Percentiles rank a stretch among this genome's conserved stretches.
Evolutionary conservation across 2,329 filamentous ascomycete species (phyloP).

Genomic region (Colletotrichum echinochloae): DNA sequence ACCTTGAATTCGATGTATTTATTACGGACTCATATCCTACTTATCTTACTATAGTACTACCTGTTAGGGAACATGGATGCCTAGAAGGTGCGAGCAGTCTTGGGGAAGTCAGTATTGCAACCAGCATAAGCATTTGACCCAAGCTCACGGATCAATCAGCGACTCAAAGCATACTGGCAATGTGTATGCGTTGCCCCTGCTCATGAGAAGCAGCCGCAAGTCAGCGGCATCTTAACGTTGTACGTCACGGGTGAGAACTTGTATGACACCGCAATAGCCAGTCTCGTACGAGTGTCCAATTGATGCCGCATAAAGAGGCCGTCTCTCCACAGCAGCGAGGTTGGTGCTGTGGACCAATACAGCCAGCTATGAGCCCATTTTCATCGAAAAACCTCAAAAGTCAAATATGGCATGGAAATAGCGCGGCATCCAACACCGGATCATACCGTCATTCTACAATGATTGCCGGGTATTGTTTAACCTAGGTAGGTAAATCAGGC

Average conservation of each 20-base stretch:
- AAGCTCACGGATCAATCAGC: conserved; percentile 29
- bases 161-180: conserved; percentile 24
- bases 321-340: neutral
- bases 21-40: no score
- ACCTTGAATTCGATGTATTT: no score
- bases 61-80: neutral
- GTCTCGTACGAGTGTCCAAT: neutral
- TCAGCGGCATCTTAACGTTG: conserved; percentile 20
- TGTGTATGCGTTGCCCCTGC: conserved; percentile 31
- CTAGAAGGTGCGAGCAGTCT: neutral
- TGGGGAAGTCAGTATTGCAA: neutral
- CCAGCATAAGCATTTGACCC: conserved; percentile 21
- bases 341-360: neutral
- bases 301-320: neutral
- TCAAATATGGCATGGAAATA: conserved; percentile 14
- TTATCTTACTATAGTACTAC: no score
- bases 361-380: neutral
- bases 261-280: neutral
- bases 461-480: conserved; percentile 26
- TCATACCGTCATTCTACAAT: neutral
- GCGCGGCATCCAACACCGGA: conserved; percentile 17
- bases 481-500: conserved; percentile 33
- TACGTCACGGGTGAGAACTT: neutral
- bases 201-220: conserved; percentile 23
- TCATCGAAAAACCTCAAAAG: conserved; percentile 1